Percentiles rank a stretch among this genome's conserved stretches.
Evolutionary conservation across 257 asterid genomes (phyloP).

Genomic region (Salvia rosmarinus): DNA sequence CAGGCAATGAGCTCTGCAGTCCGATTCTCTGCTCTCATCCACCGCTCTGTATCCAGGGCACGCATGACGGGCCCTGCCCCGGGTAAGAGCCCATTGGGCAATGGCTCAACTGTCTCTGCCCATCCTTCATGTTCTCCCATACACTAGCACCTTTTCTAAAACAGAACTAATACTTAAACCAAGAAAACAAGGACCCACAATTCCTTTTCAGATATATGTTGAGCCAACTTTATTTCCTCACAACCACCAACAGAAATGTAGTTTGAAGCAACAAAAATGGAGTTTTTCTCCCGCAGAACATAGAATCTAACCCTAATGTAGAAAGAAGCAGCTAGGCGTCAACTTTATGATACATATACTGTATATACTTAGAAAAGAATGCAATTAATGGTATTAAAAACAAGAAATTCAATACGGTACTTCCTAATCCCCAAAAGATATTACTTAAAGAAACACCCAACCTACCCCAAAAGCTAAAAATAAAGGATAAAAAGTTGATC

Average conservation of each 20-base stretch:
- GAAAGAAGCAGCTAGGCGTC: constrained; percentile 22
- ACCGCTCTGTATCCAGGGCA: constrained; percentile 61
- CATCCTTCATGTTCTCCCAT: constrained; percentile 84
- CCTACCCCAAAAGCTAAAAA: constrained; percentile 10
- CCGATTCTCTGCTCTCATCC: constrained; percentile 82
- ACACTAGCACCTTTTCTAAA: constrained; percentile 43
- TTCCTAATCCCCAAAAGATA: constrained; percentile 16
- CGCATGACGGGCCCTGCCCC: constrained; percentile 59
- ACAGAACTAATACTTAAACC: constrained; percentile 26
- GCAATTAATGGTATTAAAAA: constrained; percentile 14
- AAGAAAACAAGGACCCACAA: constrained; percentile 3
- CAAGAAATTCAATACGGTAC: constrained; percentile 19
- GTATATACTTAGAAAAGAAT: not conserved
- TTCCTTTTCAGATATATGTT: not conserved
- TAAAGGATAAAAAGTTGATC: constrained; percentile 37
- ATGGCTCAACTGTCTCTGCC: constrained; percentile 63
- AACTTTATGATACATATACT: constrained; percentile 18
- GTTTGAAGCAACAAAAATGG: constrained; percentile 16
- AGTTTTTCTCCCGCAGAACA: constrained; percentile 26
- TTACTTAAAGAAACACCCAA: constrained; percentile 7
- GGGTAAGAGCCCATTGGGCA: constrained; percentile 73
- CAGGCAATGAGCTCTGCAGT: constrained; percentile 82
- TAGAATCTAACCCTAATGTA: constrained; percentile 36
- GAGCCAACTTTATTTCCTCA: constrained; percentile 22
- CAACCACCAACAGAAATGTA: constrained; percentile 28